Evolutionary conservation across 306 rosid genomes (phyloP).

Genomic region (Corylus heterophylla): DNA sequence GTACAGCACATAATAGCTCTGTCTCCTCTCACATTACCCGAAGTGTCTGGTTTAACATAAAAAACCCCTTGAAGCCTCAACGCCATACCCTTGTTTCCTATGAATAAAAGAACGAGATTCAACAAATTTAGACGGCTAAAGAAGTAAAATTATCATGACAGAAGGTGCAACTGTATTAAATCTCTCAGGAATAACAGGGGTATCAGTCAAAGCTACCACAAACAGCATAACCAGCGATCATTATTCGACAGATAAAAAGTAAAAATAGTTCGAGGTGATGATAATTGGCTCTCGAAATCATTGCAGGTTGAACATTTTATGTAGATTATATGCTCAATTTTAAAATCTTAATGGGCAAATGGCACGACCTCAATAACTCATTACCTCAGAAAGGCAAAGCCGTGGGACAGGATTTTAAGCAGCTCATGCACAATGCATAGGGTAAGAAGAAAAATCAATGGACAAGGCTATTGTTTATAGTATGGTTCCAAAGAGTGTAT

Average conservation of each 20-base stretch:
- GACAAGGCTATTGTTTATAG: not conserved
- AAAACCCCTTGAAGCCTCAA: not conserved
- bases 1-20: not conserved
- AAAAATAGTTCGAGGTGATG: not conserved
- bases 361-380: not conserved
- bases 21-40: slow-evolving; percentile 8
- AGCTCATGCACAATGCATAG: not conserved
- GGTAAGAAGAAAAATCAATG: not conserved
- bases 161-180: not conserved
- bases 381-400: not conserved
- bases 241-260: not conserved
- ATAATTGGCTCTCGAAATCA: not conserved
- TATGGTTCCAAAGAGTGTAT: not conserved
- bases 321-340: not conserved
- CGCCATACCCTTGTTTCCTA: slow-evolving; percentile 15
- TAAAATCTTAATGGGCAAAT: not conserved
- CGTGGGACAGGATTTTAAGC: not conserved
- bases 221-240: not conserved
- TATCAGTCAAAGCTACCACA: not conserved
- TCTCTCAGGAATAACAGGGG: not conserved
- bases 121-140: not conserved
- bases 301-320: not conserved
- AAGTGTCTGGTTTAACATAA: not conserved
- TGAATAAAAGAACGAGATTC: not conserved
- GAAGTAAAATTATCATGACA: not conserved